Percentiles rank a stretch among this genome's conserved stretches.
These are phyloP conservation scores for Diaporthe ampelina DNA, from an alignment of 2,329 filamentous ascomycete species.

Conservation along the genomic window DNA sequence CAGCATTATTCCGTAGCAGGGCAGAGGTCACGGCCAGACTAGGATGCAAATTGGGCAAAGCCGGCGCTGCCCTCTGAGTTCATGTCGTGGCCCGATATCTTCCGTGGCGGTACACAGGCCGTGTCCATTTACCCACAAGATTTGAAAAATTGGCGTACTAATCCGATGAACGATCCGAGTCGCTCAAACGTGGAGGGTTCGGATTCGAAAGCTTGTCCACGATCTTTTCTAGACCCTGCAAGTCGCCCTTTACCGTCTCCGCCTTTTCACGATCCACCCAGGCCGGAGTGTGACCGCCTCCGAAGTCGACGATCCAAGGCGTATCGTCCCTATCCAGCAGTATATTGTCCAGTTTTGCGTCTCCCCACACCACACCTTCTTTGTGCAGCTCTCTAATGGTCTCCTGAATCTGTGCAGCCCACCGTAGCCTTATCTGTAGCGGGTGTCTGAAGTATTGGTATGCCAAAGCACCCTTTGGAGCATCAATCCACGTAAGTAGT, in stretches of 20 bases:
- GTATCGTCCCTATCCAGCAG: constrained; percentile 46
- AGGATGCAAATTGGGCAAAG: too few species aligned
- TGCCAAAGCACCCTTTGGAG: neutral
- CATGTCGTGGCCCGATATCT: neutral
- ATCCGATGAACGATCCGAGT: too few species aligned
- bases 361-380: constrained; percentile 48
- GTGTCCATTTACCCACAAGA: too few species aligned
- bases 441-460: neutral
- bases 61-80: too few species aligned
- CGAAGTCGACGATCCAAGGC: constrained; percentile 50
- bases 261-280: constrained; percentile 46
- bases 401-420: constrained; percentile 43
- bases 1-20: too few species aligned
- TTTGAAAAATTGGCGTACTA: too few species aligned
- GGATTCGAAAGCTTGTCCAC: neutral
- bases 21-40: too few species aligned
- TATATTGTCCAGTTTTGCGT: constrained; percentile 49
- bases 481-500: constrained; percentile 7
- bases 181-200: too few species aligned
- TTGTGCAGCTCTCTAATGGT: constrained; percentile 44
- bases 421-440: constrained; percentile 13
- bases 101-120: neutral
- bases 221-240: neutral
- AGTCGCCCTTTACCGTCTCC: constrained; percentile 46
- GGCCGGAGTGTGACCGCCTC: constrained; percentile 46